These are phyloP conservation scores for Sporothrix protearum DNA, from an alignment of 2,329 filamentous ascomycete genomes.

Conservation along the genomic window DNA sequence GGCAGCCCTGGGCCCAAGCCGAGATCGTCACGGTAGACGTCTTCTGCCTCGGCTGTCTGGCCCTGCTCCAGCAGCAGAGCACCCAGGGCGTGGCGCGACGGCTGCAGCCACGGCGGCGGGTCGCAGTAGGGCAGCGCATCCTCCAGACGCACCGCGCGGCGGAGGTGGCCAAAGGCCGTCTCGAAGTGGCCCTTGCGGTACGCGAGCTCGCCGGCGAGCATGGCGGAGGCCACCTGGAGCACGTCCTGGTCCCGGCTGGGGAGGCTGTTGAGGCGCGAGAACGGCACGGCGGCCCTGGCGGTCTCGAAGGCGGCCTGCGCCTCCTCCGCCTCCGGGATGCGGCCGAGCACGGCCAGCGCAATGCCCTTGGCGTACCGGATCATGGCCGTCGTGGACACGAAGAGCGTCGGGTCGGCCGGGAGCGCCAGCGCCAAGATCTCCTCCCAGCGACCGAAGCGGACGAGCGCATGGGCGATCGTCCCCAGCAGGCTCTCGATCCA, in stretches of 20 bases:
- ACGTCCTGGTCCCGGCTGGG: conserved; percentile 25
- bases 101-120: conserved; percentile 60
- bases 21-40: conserved; percentile 45
- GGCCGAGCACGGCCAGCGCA: conserved; percentile 47
- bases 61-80: conserved; percentile 54
- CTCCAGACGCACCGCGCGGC: conserved; percentile 47
- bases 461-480: conserved; percentile 50
- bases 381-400: conserved; percentile 53
- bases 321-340: conserved; percentile 40
- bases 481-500: conserved; percentile 53
- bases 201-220: conserved; percentile 58
- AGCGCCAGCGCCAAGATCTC: conserved; percentile 46
- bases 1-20: conserved; percentile 49
- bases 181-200: conserved; percentile 52
- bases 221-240: conserved; percentile 40
- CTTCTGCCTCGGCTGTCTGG: conserved; percentile 41
- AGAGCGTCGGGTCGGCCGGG: conserved; percentile 46
- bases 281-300: conserved; percentile 37
- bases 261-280: conserved; percentile 18
- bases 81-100: conserved; percentile 53
- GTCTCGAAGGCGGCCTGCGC: background rate
- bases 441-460: conserved; percentile 55
- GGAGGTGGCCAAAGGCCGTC: conserved; percentile 46
- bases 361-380: conserved; percentile 53
- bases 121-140: conserved; percentile 54